A percentile compares a stretch with the other conserved stretches of the same genome.
These are phyloP conservation scores for Colletotrichum truncatum DNA, from an alignment of 2,329 filamentous ascomycete species.

Conservation along the genomic window DNA sequence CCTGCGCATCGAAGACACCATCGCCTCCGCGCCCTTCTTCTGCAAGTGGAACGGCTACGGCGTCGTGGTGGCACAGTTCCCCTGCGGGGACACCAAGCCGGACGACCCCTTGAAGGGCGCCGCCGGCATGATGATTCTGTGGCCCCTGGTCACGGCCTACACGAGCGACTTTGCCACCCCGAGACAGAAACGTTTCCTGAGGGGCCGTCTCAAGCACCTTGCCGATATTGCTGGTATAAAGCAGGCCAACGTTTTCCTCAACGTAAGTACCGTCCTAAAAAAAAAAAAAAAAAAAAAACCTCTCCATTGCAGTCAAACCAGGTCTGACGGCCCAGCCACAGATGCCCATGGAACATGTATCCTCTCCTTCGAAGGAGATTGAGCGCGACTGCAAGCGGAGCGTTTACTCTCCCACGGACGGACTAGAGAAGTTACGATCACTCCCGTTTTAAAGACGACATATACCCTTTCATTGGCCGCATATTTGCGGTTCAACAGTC, in stretches of 20 bases:
- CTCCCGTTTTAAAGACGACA: not conserved
- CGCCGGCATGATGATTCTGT: slow-evolving; percentile 31
- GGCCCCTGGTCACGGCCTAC: slow-evolving; percentile 32
- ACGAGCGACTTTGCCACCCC: slow-evolving; percentile 33
- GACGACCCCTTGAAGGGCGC: slow-evolving; percentile 32
- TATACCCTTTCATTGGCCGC: not conserved
- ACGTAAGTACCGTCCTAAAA: too few species aligned
- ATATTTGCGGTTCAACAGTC: not conserved
- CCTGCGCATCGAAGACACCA: slow-evolving; percentile 31
- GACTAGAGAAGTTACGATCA: not conserved
- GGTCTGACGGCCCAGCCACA: too few species aligned
- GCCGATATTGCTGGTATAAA: slow-evolving; percentile 33
- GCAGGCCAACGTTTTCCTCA: slow-evolving; percentile 33
- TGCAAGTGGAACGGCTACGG: slow-evolving; percentile 34
- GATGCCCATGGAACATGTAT: slow-evolving; percentile 19
- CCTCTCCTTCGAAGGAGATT: slow-evolving; percentile 27
- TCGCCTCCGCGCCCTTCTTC: slow-evolving; percentile 31
- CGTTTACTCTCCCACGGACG: not conserved
- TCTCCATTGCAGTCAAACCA: too few species aligned
- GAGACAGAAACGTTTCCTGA: slow-evolving; percentile 31
- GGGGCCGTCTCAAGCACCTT: slow-evolving; percentile 30
- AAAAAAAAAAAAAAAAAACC: too few species aligned
- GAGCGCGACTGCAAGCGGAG: slow-evolving; percentile 19
- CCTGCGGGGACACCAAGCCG: slow-evolving; percentile 23
- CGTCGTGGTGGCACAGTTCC: slow-evolving; percentile 26